Base-by-base conservation (phyloP, 306 rosid genomes). In the Quercus variabilis region DNA sequence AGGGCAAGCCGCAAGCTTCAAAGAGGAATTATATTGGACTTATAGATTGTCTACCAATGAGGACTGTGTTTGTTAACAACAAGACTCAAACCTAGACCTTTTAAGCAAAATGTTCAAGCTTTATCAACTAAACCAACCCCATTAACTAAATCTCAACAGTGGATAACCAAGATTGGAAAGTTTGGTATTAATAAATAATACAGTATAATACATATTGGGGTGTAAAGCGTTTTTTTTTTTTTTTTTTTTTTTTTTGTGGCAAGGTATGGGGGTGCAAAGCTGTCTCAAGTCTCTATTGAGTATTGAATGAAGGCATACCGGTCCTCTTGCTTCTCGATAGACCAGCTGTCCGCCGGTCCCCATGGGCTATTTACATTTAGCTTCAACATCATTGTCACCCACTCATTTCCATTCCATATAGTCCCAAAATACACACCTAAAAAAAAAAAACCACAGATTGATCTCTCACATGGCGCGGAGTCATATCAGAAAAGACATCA, bases 331-430 rank as follows among this genome's bases (percentile, higher is more conserved):
- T 0, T 31, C 18, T 20, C 31, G 14, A 10, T 11, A 59, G 3
- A 19, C 71, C 71, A 33, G 25, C 71, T 67, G 51, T 67, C 38
- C 3, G 19, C 19, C 35, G 71, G 69, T 63, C 69, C 69, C 23
- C 71, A 6, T 33, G 0, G 5, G 1, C 38, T 41, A 41, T 7
- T 41, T 41, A 41, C 46, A 41, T 41, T 18, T 8, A 31, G 72
- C 51, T 33, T 23, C 9, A 67, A 67, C 81, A 41, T 69, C 69
- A 23, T 55, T 69, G 81, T 77, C 62, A 9, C 23, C 74, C 75
- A 65, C 57, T 55, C 81, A 4, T 20, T 14, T 41, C 46, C 46
- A 8, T 41, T 41, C 46, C 12, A 38, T 51, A n/a, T 19, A 35
- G 30, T 5, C 20, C 33, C 31, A 49, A 76, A 25, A 5, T 6